A percentile compares a stretch with the other conserved stretches of the same genome.
These are phyloP conservation scores for Amniculicola lignicola DNA, from an alignment of 495 filamentous ascomycete species.

Conservation along the genomic window DNA sequence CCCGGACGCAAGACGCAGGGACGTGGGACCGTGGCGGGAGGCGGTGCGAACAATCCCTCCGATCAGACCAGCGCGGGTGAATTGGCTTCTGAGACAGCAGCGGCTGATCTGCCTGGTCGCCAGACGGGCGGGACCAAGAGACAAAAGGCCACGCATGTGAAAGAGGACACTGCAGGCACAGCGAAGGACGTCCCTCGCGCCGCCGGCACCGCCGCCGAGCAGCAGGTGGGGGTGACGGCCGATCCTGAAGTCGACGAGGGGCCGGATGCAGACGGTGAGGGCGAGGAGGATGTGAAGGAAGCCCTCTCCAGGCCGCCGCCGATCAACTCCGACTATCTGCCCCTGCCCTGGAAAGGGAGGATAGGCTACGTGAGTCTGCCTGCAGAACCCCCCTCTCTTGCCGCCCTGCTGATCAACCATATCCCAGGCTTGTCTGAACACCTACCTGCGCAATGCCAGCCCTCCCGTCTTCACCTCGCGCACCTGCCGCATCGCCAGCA, in stretches of 20 bases:
- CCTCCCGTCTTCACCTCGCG: conserved; percentile 87
- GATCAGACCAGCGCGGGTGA: not conserved
- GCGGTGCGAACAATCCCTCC: conserved; percentile 1
- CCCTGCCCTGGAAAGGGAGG: conserved; percentile 88
- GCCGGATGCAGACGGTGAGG: conserved; percentile 36
- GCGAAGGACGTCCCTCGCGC: not conserved
- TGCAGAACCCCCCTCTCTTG: conserved; percentile 20
- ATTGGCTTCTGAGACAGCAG: conserved; percentile 14
- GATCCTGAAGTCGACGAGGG: conserved; percentile 44
- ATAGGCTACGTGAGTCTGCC: conserved; percentile 88
- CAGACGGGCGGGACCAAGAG: conserved; percentile 24
- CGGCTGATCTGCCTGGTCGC: conserved; percentile 20
- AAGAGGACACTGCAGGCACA: conserved; percentile 8
- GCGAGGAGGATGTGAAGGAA: conserved; percentile 46
- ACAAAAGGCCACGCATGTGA: conserved; percentile 22
- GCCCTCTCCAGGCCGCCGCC: conserved; percentile 62
- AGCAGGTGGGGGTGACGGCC: conserved; percentile 18
- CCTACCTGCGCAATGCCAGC: conserved; percentile 81
- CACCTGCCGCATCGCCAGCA: conserved; percentile 87
- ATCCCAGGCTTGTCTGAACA: conserved; percentile 78
- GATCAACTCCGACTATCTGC: conserved; percentile 81
- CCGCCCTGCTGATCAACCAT: not conserved
- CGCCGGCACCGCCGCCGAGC: conserved; percentile 4
- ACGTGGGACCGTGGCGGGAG: not conserved
- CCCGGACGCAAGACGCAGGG: not conserved